Evolutionary conservation across 2,329 filamentous ascomycete species (phyloP).

Genomic region (Aureobasidium sp.): DNA sequence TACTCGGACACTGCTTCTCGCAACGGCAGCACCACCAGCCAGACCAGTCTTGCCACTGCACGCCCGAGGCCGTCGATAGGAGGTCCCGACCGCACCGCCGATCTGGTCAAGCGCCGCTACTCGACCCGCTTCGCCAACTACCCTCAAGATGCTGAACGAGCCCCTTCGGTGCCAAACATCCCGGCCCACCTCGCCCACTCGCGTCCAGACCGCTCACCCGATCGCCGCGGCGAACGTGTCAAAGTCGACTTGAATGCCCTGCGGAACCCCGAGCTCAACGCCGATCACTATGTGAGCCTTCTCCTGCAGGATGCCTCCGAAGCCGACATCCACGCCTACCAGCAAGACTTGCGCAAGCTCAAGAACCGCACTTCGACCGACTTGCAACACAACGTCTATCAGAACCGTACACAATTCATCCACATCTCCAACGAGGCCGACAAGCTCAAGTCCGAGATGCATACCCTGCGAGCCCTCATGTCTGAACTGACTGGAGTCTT

Average conservation of each 20-base stretch:
- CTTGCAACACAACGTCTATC: slow-evolving; percentile 89
- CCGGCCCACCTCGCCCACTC: slow-evolving; percentile 50
- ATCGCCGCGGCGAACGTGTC: slow-evolving; percentile 49
- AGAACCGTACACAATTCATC: slow-evolving; percentile 97
- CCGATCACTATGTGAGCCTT: slow-evolving; percentile 70
- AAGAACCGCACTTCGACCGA: slow-evolving; percentile 74
- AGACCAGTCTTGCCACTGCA: slow-evolving; percentile 19
- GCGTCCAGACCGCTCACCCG: slow-evolving; percentile 37
- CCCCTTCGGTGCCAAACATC: slow-evolving; percentile 54
- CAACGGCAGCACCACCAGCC: slow-evolving; percentile 3
- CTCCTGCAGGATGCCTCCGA: slow-evolving; percentile 80
- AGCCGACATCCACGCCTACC: slow-evolving; percentile 76
- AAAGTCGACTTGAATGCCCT: slow-evolving; percentile 70
- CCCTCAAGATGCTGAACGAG: slow-evolving; percentile 56
- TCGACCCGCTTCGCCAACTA: slow-evolving; percentile 74
- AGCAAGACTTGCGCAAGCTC: slow-evolving; percentile 65
- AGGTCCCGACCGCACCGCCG: slow-evolving; percentile 52
- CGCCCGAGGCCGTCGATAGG: slow-evolving; percentile 32
- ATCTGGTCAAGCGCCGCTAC: slow-evolving; percentile 90
- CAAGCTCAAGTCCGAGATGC: slow-evolving; percentile 95
- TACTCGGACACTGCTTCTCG: not conserved
- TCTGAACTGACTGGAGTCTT: slow-evolving; percentile 64
- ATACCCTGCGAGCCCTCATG: slow-evolving; percentile 81
- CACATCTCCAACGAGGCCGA: slow-evolving; percentile 99
- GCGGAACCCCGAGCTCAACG: slow-evolving; percentile 67